Conservation (phyloP, 1,284 basidiomycete species). For the Cutaneotrichosporon mucoides region DNA sequence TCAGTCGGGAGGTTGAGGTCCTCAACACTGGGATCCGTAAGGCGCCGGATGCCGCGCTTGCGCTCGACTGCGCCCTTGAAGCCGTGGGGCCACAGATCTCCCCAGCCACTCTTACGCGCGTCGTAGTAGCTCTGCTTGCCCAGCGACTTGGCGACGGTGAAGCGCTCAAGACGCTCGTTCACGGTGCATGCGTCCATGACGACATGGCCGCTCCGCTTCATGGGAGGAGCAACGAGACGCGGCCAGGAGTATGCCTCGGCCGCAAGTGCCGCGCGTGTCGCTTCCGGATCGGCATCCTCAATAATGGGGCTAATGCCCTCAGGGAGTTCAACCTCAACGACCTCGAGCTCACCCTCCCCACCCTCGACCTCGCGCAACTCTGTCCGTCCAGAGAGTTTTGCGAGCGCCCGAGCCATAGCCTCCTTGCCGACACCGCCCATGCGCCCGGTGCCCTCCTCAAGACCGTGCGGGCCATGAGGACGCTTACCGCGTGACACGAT, state of each 20-base stretch:
- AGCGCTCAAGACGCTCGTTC: constrained; percentile 68
- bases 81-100: constrained; percentile 87
- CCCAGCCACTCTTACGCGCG: constrained; percentile 87
- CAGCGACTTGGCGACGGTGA: constrained; percentile 86
- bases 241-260: constrained; percentile 74
- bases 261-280: constrained; percentile 28
- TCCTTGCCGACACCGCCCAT: constrained; percentile 38
- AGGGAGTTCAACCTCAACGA: constrained; percentile 11
- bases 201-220: constrained; percentile 90
- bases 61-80: constrained; percentile 69
- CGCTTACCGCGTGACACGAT: constrained; percentile 75
- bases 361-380: constrained; percentile 39
- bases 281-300: constrained; percentile 5
- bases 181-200: constrained; percentile 84
- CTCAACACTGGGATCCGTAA: constrained; percentile 17
- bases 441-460: constrained; percentile 15
- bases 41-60: constrained; percentile 37
- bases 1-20: constrained; percentile 6
- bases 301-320: background rate
- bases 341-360: constrained; percentile 27
- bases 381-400: constrained; percentile 26
- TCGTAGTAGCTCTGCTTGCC: constrained; percentile 94
- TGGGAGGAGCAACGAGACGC: constrained; percentile 78
- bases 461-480: constrained; percentile 43
- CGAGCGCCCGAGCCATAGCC: constrained; percentile 22